Conservation (phyloP, 345 rosid genomes). For the Brassica carinata region DNA sequence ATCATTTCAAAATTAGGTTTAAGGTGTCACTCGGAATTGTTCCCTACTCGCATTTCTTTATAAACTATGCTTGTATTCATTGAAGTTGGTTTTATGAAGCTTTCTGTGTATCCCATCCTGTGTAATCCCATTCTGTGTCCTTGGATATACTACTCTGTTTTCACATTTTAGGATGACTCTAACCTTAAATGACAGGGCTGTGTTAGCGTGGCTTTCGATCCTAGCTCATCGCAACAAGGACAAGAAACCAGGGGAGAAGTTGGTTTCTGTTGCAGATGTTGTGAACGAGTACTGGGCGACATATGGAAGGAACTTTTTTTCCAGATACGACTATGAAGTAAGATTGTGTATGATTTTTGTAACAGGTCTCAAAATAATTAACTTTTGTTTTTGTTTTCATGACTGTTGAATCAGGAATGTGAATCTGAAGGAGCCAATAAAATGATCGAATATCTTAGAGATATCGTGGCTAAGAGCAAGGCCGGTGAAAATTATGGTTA, state of each 20-base stretch:
- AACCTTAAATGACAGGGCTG: conserved; percentile 66
- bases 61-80: background rate
- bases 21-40: background rate
- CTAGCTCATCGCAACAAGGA: conserved; percentile 79
- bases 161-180: background rate
- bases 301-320: conserved; percentile 89
- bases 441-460: conserved; percentile 80
- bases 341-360: conserved; percentile 30
- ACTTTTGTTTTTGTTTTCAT: background rate
- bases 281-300: conserved; percentile 92
- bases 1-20: background rate
- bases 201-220: conserved; percentile 92
- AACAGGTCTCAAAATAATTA: background rate
- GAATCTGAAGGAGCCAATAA: conserved; percentile 92
- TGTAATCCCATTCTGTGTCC: background rate
- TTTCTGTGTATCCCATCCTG: background rate
- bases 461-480: conserved; percentile 65
- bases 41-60: background rate
- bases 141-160: conserved; percentile 8
- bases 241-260: conserved; percentile 72
- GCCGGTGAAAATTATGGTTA: conserved; percentile 74
- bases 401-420: conserved; percentile 61
- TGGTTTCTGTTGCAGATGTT: conserved; percentile 81
- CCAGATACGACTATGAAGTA: conserved; percentile 96
- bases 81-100: conserved; percentile 1